Percentiles rank a stretch among this genome's conserved stretches.
Conservation (phyloP, 331 rosid species). For the Spiraea crenata region DNA sequence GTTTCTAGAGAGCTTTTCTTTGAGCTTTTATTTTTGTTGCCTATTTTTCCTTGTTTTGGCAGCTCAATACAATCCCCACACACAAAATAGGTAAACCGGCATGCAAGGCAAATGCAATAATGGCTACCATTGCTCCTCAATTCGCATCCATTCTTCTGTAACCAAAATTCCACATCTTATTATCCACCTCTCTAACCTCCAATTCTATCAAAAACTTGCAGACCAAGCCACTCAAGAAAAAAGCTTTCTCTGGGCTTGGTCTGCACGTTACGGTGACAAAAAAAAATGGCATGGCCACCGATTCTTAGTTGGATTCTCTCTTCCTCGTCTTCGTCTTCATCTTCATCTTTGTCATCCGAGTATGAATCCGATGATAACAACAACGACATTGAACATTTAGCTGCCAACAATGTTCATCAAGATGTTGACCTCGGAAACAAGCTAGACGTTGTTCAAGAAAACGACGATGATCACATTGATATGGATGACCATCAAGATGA, state of each 20-base stretch:
- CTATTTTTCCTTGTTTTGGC: neutral
- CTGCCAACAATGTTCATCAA: too few relatives aligned
- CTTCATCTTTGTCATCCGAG: conserved; percentile 25
- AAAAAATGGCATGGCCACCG: conserved; percentile 32
- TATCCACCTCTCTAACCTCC: neutral
- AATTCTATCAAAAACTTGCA: neutral
- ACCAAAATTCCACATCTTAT: neutral
- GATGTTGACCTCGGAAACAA: too few relatives aligned
- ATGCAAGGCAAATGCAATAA: conserved; percentile 6
- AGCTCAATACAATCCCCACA: neutral
- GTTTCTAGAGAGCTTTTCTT: too few relatives aligned
- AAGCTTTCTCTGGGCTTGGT: conserved; percentile 6
- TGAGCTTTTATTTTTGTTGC: neutral
- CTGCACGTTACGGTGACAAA: neutral
- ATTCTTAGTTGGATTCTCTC: conserved; percentile 30
- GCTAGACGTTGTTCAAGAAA: neutral
- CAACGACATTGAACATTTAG: conserved; percentile 1
- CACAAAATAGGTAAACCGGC: neutral
- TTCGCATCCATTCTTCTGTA: neutral
- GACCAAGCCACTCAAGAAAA: neutral
- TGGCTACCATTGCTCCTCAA: neutral
- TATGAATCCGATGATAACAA: conserved; percentile 47
- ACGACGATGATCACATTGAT: neutral
- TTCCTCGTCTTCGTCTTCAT: conserved; percentile 28
- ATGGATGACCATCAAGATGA: conserved; percentile 18